Conservation (phyloP, 2,329 filamentous ascomycete genomes). For the Delphinella strobiligena region DNA sequence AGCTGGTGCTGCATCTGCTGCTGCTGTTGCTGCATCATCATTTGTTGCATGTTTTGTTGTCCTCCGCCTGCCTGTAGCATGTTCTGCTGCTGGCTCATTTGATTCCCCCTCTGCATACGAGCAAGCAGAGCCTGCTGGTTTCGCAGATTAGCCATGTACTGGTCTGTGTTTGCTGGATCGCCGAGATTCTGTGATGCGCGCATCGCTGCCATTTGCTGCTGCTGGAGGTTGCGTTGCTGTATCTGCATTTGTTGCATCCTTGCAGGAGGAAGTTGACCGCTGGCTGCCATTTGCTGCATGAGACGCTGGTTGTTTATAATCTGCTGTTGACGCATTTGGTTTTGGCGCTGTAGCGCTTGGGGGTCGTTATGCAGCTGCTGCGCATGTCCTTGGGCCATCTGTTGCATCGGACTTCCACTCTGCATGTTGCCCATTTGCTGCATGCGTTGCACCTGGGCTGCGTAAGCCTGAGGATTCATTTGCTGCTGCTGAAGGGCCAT, state of each 20-base stretch:
- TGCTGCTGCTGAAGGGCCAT: slow-evolving; percentile 12
- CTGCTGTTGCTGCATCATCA: slow-evolving; percentile 14
- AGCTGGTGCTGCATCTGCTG: slow-evolving; percentile 11
- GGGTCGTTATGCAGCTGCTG: slow-evolving; percentile 2
- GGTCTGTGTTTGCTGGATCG: slow-evolving; percentile 20
- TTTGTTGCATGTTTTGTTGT: slow-evolving; percentile 11
- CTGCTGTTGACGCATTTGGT: slow-evolving; percentile 4
- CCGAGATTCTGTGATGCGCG: slow-evolving; percentile 9
- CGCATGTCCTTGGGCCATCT: slow-evolving; percentile 11
- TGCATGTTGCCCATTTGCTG: slow-evolving; percentile 11
- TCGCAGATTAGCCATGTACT: slow-evolving; percentile 22
- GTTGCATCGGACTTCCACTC: slow-evolving; percentile 11
- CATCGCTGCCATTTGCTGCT: slow-evolving; percentile 10
- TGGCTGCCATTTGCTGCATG: slow-evolving; percentile 6
- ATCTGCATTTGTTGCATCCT: slow-evolving; percentile 19
- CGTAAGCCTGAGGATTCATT: slow-evolving; percentile 12
- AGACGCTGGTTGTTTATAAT: slow-evolving; percentile 5
- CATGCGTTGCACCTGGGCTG: slow-evolving; percentile 11
- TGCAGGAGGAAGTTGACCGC: slow-evolving; percentile 11
- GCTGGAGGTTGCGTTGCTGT: slow-evolving; percentile 15
- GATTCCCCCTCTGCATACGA: slow-evolving; percentile 7
- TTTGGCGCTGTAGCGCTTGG: slow-evolving; percentile 1
- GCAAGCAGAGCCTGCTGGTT: slow-evolving; percentile 18
- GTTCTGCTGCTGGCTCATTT: slow-evolving; percentile 12
- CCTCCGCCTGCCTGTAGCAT: slow-evolving; percentile 10